A percentile compares a stretch with the other conserved stretches of the same genome.
These are phyloP conservation scores for Entophlyctis helioformis DNA, from an alignment of 192 early-diverging fungal genomes.

Conservation along the genomic window DNA sequence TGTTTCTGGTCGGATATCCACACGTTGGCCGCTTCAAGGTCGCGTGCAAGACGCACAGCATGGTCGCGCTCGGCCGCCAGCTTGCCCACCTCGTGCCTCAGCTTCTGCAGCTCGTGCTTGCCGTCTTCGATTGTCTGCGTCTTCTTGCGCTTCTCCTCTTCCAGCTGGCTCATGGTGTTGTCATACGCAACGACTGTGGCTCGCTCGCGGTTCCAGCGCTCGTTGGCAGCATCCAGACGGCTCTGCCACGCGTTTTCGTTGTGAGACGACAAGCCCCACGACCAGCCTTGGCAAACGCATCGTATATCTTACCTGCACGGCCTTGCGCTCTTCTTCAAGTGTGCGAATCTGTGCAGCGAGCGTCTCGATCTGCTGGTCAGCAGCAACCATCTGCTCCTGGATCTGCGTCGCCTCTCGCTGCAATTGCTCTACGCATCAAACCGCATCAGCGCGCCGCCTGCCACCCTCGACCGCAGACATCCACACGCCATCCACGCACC, in stretches of 20 bases:
- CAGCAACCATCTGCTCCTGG: slow-evolving; percentile 4
- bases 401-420: slow-evolving; percentile 10
- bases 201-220: slow-evolving; percentile 29
- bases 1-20: slow-evolving; percentile 88
- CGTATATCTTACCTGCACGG: too few species aligned
- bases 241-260: too few species aligned
- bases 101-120: slow-evolving; percentile 69
- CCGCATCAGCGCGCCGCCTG: too few species aligned
- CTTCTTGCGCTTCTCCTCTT: slow-evolving; percentile 52
- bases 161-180: slow-evolving; percentile 62
- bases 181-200: slow-evolving; percentile 62
- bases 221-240: too few species aligned
- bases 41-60: slow-evolving; percentile 3
- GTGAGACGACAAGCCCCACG: too few species aligned
- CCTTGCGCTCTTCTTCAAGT: slow-evolving; percentile 4
- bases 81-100: slow-evolving; percentile 61
- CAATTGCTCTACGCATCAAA: slow-evolving; percentile 13
- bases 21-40: slow-evolving; percentile 14
- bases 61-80: slow-evolving; percentile 16
- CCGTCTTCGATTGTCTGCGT: slow-evolving; percentile 52
- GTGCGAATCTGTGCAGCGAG: too few species aligned
- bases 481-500: slow-evolving; percentile 23
- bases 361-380: slow-evolving; percentile 1
- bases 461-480: too few species aligned
- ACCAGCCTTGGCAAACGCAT: too few species aligned